phyloP scores from a whole-genome alignment of 1,284 basidiomycete species.

The Trametes polyzona region DNA sequence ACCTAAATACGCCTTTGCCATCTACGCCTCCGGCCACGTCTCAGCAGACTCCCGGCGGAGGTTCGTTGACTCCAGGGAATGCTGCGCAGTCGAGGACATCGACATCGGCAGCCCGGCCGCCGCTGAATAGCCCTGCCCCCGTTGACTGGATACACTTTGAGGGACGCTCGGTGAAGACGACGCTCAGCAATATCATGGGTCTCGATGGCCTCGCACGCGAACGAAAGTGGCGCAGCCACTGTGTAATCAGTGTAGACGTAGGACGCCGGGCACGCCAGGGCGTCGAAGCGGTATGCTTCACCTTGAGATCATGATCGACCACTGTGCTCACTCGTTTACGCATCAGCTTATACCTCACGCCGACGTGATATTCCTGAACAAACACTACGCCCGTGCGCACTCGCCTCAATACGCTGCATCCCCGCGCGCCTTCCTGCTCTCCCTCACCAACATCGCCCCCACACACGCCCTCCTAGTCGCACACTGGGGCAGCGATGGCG shows the following conservation, averaged over 20 bases:
- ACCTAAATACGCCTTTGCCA: slow-evolving; percentile 31
- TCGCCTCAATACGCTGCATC: slow-evolving; percentile 60
- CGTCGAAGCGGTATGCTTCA: slow-evolving; percentile 68
- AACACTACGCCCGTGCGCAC: slow-evolving; percentile 63
- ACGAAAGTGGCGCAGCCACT: slow-evolving; percentile 77
- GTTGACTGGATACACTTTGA: slow-evolving; percentile 87
- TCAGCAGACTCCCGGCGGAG: slow-evolving; percentile 12
- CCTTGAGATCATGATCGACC: slow-evolving; percentile 16
- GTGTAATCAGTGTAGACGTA: slow-evolving; percentile 78
- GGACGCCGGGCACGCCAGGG: slow-evolving; percentile 73
- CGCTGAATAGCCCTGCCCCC: slow-evolving; percentile 66
- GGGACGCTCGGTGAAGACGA: slow-evolving; percentile 74
- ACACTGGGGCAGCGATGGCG: slow-evolving; percentile 75
- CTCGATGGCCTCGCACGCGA: slow-evolving; percentile 79
- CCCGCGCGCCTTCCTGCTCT: slow-evolving; percentile 75
- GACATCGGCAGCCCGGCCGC: slow-evolving; percentile 41
- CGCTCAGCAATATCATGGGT: slow-evolving; percentile 73
- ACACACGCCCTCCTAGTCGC: slow-evolving; percentile 78
- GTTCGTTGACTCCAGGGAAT: slow-evolving; percentile 28
- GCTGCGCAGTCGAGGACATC: slow-evolving; percentile 40
- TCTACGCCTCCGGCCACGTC: slow-evolving; percentile 33
- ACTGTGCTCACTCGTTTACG: neutral
- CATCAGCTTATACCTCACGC: slow-evolving; percentile 74
- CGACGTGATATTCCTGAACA: slow-evolving; percentile 77
- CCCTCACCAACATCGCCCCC: slow-evolving; percentile 64